phyloP scores from a whole-genome alignment of 768 basidiomycete species.

The Strobilomyces echinocephalus region DNA sequence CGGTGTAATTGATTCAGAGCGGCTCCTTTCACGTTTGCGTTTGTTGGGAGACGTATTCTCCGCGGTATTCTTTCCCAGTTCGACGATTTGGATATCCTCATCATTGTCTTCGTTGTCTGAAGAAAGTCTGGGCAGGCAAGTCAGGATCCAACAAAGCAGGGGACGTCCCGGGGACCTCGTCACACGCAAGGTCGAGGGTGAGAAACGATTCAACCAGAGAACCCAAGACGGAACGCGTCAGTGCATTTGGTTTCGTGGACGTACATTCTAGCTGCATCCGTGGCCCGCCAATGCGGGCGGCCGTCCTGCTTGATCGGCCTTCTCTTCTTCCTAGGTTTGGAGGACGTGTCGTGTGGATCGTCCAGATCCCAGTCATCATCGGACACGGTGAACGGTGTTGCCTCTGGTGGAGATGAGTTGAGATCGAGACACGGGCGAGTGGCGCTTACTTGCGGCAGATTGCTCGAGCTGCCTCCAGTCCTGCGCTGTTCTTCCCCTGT shows the following conservation, averaged over 20 bases:
- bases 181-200: not conserved
- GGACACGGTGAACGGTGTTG: slow-evolving; percentile 16
- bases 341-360: slow-evolving; percentile 17
- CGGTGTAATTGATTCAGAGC: slow-evolving; percentile 72
- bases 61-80: slow-evolving; percentile 21
- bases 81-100: slow-evolving; percentile 40
- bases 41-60: slow-evolving; percentile 31
- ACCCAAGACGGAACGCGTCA: not conserved
- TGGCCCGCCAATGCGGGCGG: slow-evolving; percentile 42
- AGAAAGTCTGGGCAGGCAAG: slow-evolving; percentile 26
- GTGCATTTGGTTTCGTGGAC: slow-evolving; percentile 13
- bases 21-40: slow-evolving; percentile 48
- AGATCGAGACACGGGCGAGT: not conserved
- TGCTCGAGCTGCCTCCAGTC: slow-evolving; percentile 60
- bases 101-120: slow-evolving; percentile 39
- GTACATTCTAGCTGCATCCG: slow-evolving; percentile 39
- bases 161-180: slow-evolving; percentile 10
- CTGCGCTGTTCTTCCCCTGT: slow-evolving; percentile 49
- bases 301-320: slow-evolving; percentile 26
- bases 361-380: slow-evolving; percentile 22
- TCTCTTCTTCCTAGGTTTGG: slow-evolving; percentile 39
- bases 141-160: slow-evolving; percentile 7
- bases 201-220: not conserved
- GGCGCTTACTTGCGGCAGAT: slow-evolving; percentile 48
- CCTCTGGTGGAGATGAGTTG: slow-evolving; percentile 20